Evolutionary conservation across 2,329 filamentous ascomycete genomes (phyloP), one percentile per base, ranked within the genome.

Genomic region (Paraphaeosphaeria minitans): DNA sequence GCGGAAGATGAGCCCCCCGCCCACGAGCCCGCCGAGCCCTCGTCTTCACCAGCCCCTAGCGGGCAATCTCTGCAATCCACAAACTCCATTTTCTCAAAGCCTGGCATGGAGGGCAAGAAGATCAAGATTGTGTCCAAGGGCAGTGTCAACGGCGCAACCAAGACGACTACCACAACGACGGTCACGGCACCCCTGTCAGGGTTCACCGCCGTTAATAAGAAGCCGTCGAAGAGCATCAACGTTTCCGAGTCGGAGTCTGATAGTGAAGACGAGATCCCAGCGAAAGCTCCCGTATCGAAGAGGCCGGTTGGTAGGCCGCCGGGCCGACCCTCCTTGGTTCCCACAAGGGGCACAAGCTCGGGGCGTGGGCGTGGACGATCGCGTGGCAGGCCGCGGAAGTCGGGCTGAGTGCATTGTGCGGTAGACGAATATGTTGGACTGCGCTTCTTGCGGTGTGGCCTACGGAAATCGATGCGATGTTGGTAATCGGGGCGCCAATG

Each of bases 51-150:
- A 4, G 54, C 24, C 24, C 60, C 12, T 39, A 57, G 7, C 48
- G 16, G 65, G 61, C 19, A 33, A 0, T 64, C 64, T n/a, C 66
- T 66, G 13, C 63, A 61, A 54, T 55, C 69, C 1, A 61, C 60
- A 1, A 71, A 71, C 39, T 73, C 75, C 0, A 66, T 76, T 14
- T 58, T 75, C 55, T 60, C 65, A 4, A 65, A 66, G 2, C 66
- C 68, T 22, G 66, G 67, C 6, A 71, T 71, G 66, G 58, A 60
- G 3, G 66, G 75, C n/a, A 75, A 72, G 63, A 76, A 75, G 49
- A 72, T 76, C 58, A 77, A 74, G 54, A 71, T 76, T 22, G 68
- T 75, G 1, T 63, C 66, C 1, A 73, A 68, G 53, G 64, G 62
- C 24, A 66, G 64, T 13, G 50, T 57, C 16, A 59, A 57, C 1